phyloP scores from a whole-genome alignment of 2,329 filamentous ascomycete species.

The Penicillium sp. region DNA sequence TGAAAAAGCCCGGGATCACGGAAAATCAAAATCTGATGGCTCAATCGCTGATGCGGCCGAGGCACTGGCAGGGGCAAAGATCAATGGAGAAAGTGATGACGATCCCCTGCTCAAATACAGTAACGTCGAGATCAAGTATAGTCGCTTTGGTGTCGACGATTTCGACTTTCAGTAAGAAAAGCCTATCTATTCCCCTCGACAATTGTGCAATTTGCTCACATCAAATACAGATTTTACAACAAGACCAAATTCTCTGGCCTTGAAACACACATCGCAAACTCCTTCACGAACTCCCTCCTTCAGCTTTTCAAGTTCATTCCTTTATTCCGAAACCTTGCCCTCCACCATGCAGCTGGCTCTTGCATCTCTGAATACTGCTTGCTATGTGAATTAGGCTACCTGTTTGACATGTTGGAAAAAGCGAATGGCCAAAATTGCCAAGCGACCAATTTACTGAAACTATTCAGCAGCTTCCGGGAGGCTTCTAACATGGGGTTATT shows the following conservation, averaged over 20 bases:
- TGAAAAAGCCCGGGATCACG: conserved; percentile 75
- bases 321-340: conserved; percentile 78
- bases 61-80: conserved; percentile 65
- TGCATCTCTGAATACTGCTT: conserved; percentile 83
- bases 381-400: conserved; percentile 88
- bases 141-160: conserved; percentile 98
- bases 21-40: conserved; percentile 40
- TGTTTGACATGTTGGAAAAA: conserved; percentile 98
- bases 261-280: conserved; percentile 95
- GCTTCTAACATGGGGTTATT: conserved; percentile 75
- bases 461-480: conserved; percentile 79
- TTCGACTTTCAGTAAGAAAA: conserved; percentile 90
- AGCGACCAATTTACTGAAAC: conserved; percentile 90
- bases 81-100: conserved; percentile 70
- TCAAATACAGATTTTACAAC: conserved; percentile 75
- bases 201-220: conserved; percentile 50
- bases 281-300: conserved; percentile 88
- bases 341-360: conserved; percentile 83
- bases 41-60: conserved; percentile 60
- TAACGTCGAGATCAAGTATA: conserved; percentile 97
- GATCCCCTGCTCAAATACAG: conserved; percentile 88
- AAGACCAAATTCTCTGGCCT: conserved; percentile 87
- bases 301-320: conserved; percentile 92
- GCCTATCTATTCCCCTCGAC: conserved; percentile 29
- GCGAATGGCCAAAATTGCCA: conserved; percentile 92